Evolutionary conservation across 371 early-diverging fungal species (phyloP).

Genomic region (Choanephora cucurbitarum): DNA sequence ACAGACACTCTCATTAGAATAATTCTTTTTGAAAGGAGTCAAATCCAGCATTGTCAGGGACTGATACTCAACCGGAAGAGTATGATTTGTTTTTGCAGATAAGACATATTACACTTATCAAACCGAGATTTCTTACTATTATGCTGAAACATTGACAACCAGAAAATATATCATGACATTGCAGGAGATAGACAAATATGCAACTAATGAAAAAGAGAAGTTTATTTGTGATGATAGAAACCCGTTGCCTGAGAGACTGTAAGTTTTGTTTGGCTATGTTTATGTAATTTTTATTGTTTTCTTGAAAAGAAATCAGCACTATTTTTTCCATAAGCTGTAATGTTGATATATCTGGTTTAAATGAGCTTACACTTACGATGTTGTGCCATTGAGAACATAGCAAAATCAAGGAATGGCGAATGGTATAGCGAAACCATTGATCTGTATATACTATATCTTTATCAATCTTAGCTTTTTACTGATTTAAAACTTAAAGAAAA

Average conservation of each 20-base stretch:
- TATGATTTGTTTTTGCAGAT: too few relatives aligned
- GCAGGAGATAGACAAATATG: neutral
- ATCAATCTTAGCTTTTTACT: constrained; percentile 1
- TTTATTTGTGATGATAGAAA: constrained; percentile 11
- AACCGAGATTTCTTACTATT: too few relatives aligned
- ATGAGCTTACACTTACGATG: constrained; percentile 11
- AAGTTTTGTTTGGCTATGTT: constrained; percentile 11
- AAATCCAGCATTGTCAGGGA: too few relatives aligned
- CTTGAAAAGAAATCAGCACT: constrained; percentile 9
- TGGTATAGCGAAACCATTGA: constrained; percentile 18
- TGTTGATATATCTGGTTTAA: constrained; percentile 1
- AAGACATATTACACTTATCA: too few relatives aligned
- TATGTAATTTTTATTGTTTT: constrained; percentile 12
- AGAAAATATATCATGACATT: neutral
- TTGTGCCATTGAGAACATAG: constrained; percentile 10
- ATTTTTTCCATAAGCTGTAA: constrained; percentile 8
- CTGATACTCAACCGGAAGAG: too few relatives aligned
- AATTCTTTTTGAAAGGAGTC: too few relatives aligned
- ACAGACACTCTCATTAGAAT: too few relatives aligned
- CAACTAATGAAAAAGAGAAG: neutral
- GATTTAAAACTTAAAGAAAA: constrained; percentile 15
- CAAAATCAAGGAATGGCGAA: constrained; percentile 17
- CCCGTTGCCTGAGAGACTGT: constrained; percentile 16
- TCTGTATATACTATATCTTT: constrained; percentile 13
- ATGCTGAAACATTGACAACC: neutral